These are phyloP conservation scores for Bacterosira constricta DNA, from an alignment of 108 stramenopile species.

Conservation along the genomic window DNA sequence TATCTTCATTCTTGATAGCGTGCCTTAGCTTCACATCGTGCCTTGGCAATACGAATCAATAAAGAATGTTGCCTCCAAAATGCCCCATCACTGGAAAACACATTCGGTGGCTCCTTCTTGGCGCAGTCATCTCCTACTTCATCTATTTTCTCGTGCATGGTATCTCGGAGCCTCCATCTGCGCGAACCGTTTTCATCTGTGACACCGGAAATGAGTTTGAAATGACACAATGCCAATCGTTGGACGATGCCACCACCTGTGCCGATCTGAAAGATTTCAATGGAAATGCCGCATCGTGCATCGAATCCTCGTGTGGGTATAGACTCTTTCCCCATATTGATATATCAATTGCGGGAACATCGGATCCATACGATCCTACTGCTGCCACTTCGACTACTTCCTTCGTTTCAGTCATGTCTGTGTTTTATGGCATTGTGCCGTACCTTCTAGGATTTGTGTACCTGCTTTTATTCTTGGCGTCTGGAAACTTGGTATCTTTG, in stretches of 20 bases:
- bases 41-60: no score
- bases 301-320: conserved; percentile 36
- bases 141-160: background rate
- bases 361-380: conserved; percentile 14
- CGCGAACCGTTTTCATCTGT: conserved; percentile 27
- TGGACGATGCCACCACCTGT: conserved; percentile 30
- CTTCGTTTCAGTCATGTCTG: conserved; percentile 15
- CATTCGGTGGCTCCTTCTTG: conserved; percentile 20
- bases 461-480: conserved; percentile 1
- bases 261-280: conserved; percentile 6
- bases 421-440: conserved; percentile 39
- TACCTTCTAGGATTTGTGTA: conserved; percentile 23
- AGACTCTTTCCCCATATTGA: conserved; percentile 32
- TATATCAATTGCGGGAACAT: conserved; percentile 36
- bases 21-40: no score
- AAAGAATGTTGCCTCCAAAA: conserved; percentile 10
- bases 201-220: conserved; percentile 3
- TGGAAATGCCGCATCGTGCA: conserved; percentile 14
- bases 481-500: conserved; percentile 21
- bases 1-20: no score
- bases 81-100: conserved; percentile 17
- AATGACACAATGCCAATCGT: conserved; percentile 18
- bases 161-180: background rate
- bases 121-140: background rate
- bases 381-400: conserved; percentile 18